These are phyloP conservation scores for Vitis hybrid DNA, from an alignment of 177 flowering plant genomes.

Conservation along the genomic window DNA sequence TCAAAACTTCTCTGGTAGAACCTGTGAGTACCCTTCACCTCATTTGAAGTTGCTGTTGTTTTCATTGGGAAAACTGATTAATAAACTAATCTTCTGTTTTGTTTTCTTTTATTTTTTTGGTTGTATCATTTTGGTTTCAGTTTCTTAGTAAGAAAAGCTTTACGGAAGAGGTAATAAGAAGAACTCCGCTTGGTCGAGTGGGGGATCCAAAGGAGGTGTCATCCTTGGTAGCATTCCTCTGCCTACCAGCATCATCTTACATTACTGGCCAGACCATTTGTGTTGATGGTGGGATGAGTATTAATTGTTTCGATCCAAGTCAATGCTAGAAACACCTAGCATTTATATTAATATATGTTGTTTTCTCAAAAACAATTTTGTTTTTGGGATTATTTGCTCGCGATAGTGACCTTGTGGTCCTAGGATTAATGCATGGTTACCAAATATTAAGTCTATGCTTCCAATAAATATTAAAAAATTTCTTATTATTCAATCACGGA, in stretches of 20 bases:
- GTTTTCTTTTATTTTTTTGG: not conserved
- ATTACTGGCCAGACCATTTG: constrained; percentile 33
- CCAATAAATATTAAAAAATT: too few species aligned
- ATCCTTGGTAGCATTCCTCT: constrained; percentile 30
- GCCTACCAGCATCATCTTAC: constrained; percentile 36
- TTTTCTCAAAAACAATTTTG: too few species aligned
- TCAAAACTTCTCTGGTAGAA: too few species aligned
- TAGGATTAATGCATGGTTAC: too few species aligned
- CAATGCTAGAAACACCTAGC: too few species aligned
- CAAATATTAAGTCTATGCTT: too few species aligned
- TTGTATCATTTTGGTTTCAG: constrained; percentile 6
- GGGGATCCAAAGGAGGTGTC: constrained; percentile 33
- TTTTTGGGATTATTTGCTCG: too few species aligned
- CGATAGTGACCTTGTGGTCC: too few species aligned
- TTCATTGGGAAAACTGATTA: not conserved
- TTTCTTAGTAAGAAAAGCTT: constrained; percentile 3
- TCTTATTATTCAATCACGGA: too few species aligned
- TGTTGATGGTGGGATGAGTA: constrained; percentile 33
- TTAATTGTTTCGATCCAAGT: constrained; percentile 10
- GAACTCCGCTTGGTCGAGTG: constrained; percentile 29
- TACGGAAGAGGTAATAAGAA: not conserved
- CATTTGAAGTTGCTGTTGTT: too few species aligned
- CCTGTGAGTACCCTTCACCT: not conserved
- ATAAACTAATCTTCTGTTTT: not conserved
- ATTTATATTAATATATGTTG: too few species aligned